Evolutionary conservation across 2,329 filamentous ascomycete genomes (phyloP), one percentile per base, ranked within the genome.

Genomic region (Drechslerella stenobrocha): DNA sequence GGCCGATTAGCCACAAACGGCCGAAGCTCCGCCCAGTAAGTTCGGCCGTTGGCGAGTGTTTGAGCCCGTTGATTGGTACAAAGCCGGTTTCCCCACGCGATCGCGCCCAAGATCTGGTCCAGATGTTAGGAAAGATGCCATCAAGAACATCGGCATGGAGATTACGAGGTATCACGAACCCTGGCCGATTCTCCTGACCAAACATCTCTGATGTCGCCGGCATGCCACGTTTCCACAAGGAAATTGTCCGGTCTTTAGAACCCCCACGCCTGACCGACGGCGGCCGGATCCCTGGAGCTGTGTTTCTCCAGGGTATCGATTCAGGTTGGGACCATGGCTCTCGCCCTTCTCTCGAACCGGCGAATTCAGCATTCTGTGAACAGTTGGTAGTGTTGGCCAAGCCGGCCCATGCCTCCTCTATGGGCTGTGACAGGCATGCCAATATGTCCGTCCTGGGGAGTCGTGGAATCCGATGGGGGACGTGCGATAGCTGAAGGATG

Each of bases 41-140:
- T 23, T 47, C 63, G 55, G 63, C 9, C 63, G 55, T 55, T 67
- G 53, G 63, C 63, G 63, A 67, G 32, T 26, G 26, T 56, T 67
- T 67, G 61, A 23, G 61, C 35, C 18, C 32, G 47, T 58, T 52
- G 34, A 55, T 59, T 67, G 61, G 61, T 22, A 11, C 50, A 22
- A 28, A 34, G n/a, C 23, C 37, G 37, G 13, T 32, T 20, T 66
- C 61, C 63, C 55, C 50, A 60, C 55, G 55, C 63, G 32, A 28
- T 60, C 42, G 34, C 9, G 34, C 61, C 32, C 47, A 50, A 55
- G 44, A 42, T 59, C 53, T 35, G 53, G 40, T 50, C 45, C 47
- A 48, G 50, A 37, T 37, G 46, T 53, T 42, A 51, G 28, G 45
- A 8, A 51, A 52, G 23, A 34, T 24, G 9, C 20, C 24, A 8